phyloP scores from a whole-genome alignment of 2,329 filamentous ascomycete species.

The Ceratocystis colombiana region DNA sequence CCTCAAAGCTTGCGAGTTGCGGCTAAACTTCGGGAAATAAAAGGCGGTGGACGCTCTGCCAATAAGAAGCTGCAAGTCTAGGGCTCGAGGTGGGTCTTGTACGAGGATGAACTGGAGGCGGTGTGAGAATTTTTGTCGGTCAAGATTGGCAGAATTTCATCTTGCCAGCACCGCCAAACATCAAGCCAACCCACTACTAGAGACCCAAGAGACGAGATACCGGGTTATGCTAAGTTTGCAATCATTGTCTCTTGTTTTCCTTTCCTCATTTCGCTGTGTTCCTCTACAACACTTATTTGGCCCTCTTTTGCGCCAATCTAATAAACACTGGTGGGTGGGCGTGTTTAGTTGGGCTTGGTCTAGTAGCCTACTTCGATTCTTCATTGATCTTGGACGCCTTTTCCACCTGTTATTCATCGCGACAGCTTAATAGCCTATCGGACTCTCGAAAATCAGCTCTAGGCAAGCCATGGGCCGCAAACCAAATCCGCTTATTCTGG shows the following conservation, averaged over 20 bases:
- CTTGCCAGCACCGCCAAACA: conserved; percentile 18
- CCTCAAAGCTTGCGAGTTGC: neutral
- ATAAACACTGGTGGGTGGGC: neutral
- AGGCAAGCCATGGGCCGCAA: conserved; percentile 58
- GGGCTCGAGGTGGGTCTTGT: conserved; percentile 8
- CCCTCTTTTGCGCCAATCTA: neutral
- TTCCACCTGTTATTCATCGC: neutral
- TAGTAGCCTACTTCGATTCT: neutral
- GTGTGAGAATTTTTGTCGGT: conserved; percentile 38
- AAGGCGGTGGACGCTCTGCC: conserved; percentile 24
- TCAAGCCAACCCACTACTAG: neutral
- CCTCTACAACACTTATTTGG: neutral
- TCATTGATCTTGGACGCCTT: neutral
- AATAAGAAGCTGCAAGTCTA: conserved; percentile 10
- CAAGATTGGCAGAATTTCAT: conserved; percentile 35
- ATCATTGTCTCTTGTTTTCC: neutral
- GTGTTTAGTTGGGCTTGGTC: neutral
- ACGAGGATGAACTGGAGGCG: conserved; percentile 29
- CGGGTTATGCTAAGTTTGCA: neutral
- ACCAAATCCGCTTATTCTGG: conserved; percentile 73
- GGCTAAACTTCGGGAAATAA: conserved; percentile 21
- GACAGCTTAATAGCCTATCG: neutral
- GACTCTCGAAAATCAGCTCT: neutral
- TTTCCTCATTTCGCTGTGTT: neutral
- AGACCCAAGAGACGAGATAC: neutral